These are phyloP conservation scores for Leishmania lainsoni DNA, from an alignment of 208 protist genomes.

Conservation along the genomic window DNA sequence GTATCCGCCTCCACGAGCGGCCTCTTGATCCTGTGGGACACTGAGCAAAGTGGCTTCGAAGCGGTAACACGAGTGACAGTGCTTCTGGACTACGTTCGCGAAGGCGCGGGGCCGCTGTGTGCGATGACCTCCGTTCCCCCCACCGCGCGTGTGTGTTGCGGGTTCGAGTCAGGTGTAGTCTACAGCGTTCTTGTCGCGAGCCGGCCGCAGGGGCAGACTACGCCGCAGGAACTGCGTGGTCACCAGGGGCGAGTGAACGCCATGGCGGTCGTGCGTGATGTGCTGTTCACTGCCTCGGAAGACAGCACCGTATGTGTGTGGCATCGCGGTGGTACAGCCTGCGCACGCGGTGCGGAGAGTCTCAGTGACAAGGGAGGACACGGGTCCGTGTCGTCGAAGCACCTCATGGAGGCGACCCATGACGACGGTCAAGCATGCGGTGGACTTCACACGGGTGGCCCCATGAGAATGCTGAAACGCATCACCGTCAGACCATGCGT, in stretches of 20 bases:
- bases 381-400: not conserved
- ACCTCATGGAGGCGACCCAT: not conserved
- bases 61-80: slow-evolving; percentile 56
- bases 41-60: slow-evolving; percentile 71
- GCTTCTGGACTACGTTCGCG: slow-evolving; percentile 20
- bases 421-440: not conserved
- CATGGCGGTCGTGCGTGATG: slow-evolving; percentile 56
- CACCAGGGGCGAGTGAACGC: slow-evolving; percentile 67
- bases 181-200: slow-evolving; percentile 47
- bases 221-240: slow-evolving; percentile 34
- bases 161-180: slow-evolving; percentile 60
- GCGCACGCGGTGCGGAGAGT: not conserved
- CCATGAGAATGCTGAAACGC: slow-evolving; percentile 46
- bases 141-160: slow-evolving; percentile 51
- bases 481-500: slow-evolving; percentile 62
- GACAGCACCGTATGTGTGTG: slow-evolving; percentile 78
- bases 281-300: slow-evolving; percentile 81
- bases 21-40: slow-evolving; percentile 80
- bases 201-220: slow-evolving; percentile 45
- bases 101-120: slow-evolving; percentile 14
- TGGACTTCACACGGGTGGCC: not conserved
- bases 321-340: slow-evolving; percentile 28
- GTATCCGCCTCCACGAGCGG: slow-evolving; percentile 81
- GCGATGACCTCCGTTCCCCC: slow-evolving; percentile 20
- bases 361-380: not conserved